Percentiles rank a stretch among this genome's conserved stretches.
phyloP scores from a whole-genome alignment of 2,329 filamentous ascomycete genomes.

The Teratosphaeria zuluensis region DNA sequence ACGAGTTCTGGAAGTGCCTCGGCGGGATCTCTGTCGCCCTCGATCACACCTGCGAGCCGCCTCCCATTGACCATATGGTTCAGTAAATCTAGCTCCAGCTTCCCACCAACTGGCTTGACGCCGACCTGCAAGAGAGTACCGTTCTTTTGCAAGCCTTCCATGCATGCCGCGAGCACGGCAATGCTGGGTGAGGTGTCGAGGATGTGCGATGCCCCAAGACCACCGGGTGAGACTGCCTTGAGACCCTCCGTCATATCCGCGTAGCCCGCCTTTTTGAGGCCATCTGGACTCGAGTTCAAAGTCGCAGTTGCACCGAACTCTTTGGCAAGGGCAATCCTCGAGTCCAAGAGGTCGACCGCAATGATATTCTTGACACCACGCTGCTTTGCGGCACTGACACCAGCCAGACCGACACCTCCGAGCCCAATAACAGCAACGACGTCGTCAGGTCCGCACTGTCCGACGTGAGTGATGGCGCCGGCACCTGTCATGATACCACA shows the following conservation, averaged over 20 bases:
- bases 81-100: background rate
- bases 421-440: conserved; percentile 16
- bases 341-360: conserved; percentile 27
- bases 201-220: background rate
- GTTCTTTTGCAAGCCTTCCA: background rate
- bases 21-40: background rate
- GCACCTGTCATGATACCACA: conserved; percentile 21
- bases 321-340: conserved; percentile 28
- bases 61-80: background rate
- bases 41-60: background rate
- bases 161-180: background rate
- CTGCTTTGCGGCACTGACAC: conserved; percentile 27
- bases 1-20: background rate
- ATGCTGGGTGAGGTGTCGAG: background rate
- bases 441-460: conserved; percentile 12
- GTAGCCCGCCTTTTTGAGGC: background rate
- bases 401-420: conserved; percentile 21
- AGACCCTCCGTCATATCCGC: background rate
- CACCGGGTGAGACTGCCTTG: background rate
- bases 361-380: conserved; percentile 27
- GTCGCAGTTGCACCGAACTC: conserved; percentile 30
- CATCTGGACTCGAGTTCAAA: conserved; percentile 16
- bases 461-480: conserved; percentile 17
- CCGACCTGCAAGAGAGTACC: background rate
- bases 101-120: background rate